Conservation (phyloP, 2,329 filamentous ascomycete species). For the Colletotrichum chrysophilum region DNA sequence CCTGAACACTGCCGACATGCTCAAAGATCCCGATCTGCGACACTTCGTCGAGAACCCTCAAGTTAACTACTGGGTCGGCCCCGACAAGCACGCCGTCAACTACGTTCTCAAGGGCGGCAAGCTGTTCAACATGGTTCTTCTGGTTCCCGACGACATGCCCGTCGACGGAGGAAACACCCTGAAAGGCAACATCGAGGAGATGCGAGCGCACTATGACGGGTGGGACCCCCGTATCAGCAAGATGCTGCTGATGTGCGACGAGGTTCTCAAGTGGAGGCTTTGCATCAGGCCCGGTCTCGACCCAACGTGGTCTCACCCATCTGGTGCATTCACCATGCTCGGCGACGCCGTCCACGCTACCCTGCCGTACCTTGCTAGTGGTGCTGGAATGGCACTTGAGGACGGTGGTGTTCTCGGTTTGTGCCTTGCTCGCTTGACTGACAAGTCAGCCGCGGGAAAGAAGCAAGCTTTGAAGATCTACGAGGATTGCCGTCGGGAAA, state of each 20-base stretch:
- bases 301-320: slow-evolving; percentile 59
- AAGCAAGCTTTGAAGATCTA: slow-evolving; percentile 49
- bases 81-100: slow-evolving; percentile 31
- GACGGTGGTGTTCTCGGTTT: slow-evolving; percentile 63
- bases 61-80: slow-evolving; percentile 31
- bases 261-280: slow-evolving; percentile 65
- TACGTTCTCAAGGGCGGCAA: slow-evolving; percentile 30
- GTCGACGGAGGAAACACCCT: slow-evolving; percentile 31
- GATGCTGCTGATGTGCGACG: slow-evolving; percentile 60
- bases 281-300: slow-evolving; percentile 59
- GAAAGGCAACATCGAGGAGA: slow-evolving; percentile 53
- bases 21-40: slow-evolving; percentile 26
- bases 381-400: slow-evolving; percentile 66
- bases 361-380: slow-evolving; percentile 62
- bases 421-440: slow-evolving; percentile 52
- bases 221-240: slow-evolving; percentile 66
- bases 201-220: slow-evolving; percentile 53
- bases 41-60: slow-evolving; percentile 26
- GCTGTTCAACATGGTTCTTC: slow-evolving; percentile 35
- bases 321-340: slow-evolving; percentile 61
- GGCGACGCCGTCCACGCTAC: slow-evolving; percentile 71
- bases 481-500: slow-evolving; percentile 59
- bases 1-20: slow-evolving; percentile 26
- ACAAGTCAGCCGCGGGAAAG: slow-evolving; percentile 40
- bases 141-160: slow-evolving; percentile 51